phyloP scores from a whole-genome alignment of 441 rosid genomes.

The Kokia cookei region DNA sequence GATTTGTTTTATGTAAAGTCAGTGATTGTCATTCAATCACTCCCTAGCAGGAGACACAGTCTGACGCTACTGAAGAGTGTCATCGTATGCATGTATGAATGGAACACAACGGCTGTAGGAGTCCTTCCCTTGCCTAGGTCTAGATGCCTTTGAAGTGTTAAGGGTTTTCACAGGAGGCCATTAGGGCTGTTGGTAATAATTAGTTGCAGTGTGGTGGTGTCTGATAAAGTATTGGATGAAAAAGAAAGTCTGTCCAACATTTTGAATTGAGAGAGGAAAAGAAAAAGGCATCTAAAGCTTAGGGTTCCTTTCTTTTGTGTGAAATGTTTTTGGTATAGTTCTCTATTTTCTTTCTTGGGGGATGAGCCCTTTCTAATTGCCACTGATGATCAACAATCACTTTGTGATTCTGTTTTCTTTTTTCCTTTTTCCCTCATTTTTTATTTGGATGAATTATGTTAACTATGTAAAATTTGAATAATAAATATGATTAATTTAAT shows the following conservation, averaged over 20 bases:
- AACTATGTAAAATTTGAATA: too few species aligned
- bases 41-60: background rate
- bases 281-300: slow-evolving; percentile 11
- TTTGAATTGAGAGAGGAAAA: slow-evolving; percentile 20
- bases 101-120: slow-evolving; percentile 10
- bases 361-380: slow-evolving; percentile 29
- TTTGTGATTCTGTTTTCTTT: slow-evolving; percentile 13
- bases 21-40: slow-evolving; percentile 17
- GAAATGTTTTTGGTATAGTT: background rate
- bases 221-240: slow-evolving; percentile 55
- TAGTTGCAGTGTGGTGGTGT: slow-evolving; percentile 48
- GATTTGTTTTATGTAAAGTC: slow-evolving; percentile 43
- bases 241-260: slow-evolving; percentile 34
- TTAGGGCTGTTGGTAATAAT: slow-evolving; percentile 27
- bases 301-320: slow-evolving; percentile 16
- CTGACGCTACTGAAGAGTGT: slow-evolving; percentile 16
- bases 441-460: background rate
- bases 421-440: slow-evolving; percentile 3
- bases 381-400: background rate
- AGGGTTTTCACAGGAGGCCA: background rate
- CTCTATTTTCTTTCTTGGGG: slow-evolving; percentile 18
- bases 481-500: too few species aligned
- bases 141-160: slow-evolving; percentile 14
- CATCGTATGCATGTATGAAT: slow-evolving; percentile 7
- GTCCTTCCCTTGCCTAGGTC: slow-evolving; percentile 8